Evolutionary conservation across 768 basidiomycete species (phyloP).

Genomic region (Serendipita indica): DNA sequence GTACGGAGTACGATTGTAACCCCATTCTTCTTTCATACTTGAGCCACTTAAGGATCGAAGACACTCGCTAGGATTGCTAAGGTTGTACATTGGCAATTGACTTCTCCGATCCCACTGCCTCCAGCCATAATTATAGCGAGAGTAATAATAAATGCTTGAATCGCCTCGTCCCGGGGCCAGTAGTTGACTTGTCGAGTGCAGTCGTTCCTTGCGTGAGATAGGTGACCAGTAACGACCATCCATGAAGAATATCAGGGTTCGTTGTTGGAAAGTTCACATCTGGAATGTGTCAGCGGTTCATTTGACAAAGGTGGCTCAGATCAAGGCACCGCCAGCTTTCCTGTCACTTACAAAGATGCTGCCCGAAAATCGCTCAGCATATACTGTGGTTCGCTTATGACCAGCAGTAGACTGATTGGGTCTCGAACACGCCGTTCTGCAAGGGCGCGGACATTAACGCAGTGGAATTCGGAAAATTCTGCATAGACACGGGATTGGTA

Average conservation of each 20-base stretch:
- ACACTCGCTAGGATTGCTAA: neutral
- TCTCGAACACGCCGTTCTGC: neutral
- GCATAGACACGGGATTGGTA: neutral
- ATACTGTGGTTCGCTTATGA: neutral
- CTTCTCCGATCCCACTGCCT: neutral
- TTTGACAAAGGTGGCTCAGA: neutral
- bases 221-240: neutral
- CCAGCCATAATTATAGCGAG: neutral
- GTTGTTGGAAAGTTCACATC: neutral
- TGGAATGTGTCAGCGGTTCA: neutral
- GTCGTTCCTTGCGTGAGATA: neutral
- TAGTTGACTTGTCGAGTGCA: neutral
- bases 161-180: neutral
- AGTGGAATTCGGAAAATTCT: neutral
- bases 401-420: neutral
- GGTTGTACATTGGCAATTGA: neutral
- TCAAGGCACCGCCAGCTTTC: neutral
- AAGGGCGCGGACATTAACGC: slow-evolving; percentile 5
- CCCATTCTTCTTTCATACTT: neutral
- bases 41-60: neutral
- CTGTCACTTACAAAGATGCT: neutral
- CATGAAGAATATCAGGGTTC: neutral
- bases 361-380: neutral
- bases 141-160: neutral
- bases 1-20: neutral